These are phyloP conservation scores for Neurospora pannonica DNA, from an alignment of 495 filamentous ascomycete species.

Conservation along the genomic window DNA sequence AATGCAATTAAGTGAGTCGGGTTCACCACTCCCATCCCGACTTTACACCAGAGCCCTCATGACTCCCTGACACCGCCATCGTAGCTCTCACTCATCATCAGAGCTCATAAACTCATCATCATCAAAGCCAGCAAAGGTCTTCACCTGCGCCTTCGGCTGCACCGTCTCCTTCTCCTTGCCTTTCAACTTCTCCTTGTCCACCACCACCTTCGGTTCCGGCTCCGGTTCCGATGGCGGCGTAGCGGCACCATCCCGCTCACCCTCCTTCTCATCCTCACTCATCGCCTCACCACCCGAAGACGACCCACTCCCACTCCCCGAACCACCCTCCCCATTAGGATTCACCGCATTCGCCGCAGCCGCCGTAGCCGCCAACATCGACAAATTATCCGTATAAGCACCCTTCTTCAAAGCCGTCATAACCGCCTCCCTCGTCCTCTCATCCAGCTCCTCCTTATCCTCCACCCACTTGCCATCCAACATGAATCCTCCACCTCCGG, in stretches of 20 bases:
- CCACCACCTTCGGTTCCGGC: conserved; percentile 3
- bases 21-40: not conserved
- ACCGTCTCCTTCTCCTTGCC: conserved; percentile 31
- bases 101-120: conserved; percentile 85
- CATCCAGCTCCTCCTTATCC: conserved; percentile 74
- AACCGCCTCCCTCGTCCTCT: conserved; percentile 78
- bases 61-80: conserved; percentile 16
- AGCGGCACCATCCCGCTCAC: conserved; percentile 21
- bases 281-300: conserved; percentile 23
- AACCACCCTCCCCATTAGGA: conserved; percentile 14
- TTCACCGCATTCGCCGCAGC: not conserved
- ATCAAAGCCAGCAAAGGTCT: conserved; percentile 74
- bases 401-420: conserved; percentile 63
- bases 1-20: not conserved
- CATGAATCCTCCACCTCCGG: conserved; percentile 37
- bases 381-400: conserved; percentile 41
- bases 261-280: conserved; percentile 24
- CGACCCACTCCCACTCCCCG: conserved; percentile 28
- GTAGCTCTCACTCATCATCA: conserved; percentile 53
- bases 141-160: conserved; percentile 18
- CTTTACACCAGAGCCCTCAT: not conserved
- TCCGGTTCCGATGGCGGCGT: conserved; percentile 26
- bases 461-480: conserved; percentile 90
- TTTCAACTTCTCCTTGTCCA: not conserved
- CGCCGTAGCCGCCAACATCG: conserved; percentile 14